A percentile compares a stretch with the other conserved stretches of the same genome.
Conservation (phyloP, 805 yeast species). For the Spathaspora girioi region DNA sequence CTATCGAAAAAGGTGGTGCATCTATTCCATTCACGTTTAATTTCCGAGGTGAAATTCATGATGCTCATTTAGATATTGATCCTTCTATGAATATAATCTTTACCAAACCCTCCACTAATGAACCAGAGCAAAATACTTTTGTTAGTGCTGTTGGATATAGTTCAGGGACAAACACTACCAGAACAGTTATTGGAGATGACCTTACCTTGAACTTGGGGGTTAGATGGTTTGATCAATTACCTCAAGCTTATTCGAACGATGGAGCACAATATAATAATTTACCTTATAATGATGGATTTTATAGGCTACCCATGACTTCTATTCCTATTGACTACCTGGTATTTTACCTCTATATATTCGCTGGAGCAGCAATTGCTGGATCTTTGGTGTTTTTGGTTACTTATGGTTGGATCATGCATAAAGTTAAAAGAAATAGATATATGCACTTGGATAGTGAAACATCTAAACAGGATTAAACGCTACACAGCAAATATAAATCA, state of each 20-base stretch:
- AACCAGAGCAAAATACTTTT: conserved; percentile 35
- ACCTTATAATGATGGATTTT: conserved; percentile 39
- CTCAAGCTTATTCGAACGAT: conserved; percentile 5
- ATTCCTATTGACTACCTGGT: conserved; percentile 24
- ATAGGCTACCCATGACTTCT: conserved; percentile 30
- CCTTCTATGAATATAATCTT: conserved; percentile 50
- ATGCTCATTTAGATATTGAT: conserved; percentile 67
- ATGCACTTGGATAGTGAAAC: conserved; percentile 21
- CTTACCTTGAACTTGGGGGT: conserved; percentile 56
- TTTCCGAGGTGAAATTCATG: conserved; percentile 63
- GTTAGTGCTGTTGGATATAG: conserved; percentile 58
- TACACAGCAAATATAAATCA: not conserved
- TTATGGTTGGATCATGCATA: conserved; percentile 19
- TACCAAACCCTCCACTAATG: conserved; percentile 29
- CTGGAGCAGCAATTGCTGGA: conserved; percentile 20
- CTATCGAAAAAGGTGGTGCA: conserved; percentile 42
- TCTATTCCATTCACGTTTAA: conserved; percentile 59
- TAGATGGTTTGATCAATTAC: conserved; percentile 47
- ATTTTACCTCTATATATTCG: conserved; percentile 16
- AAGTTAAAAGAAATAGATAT: conserved; percentile 15
- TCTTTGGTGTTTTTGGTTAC: conserved; percentile 20
- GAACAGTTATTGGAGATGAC: conserved; percentile 63
- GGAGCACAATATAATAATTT: conserved; percentile 11
- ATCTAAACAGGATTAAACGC: conserved; percentile 16
- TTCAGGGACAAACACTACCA: conserved; percentile 56